A percentile compares a stretch with the other conserved stretches of the same genome.
Evolutionary conservation across 108 stramenopile genomes (phyloP).

Genomic region (Cylindrotheca fusiformis): DNA sequence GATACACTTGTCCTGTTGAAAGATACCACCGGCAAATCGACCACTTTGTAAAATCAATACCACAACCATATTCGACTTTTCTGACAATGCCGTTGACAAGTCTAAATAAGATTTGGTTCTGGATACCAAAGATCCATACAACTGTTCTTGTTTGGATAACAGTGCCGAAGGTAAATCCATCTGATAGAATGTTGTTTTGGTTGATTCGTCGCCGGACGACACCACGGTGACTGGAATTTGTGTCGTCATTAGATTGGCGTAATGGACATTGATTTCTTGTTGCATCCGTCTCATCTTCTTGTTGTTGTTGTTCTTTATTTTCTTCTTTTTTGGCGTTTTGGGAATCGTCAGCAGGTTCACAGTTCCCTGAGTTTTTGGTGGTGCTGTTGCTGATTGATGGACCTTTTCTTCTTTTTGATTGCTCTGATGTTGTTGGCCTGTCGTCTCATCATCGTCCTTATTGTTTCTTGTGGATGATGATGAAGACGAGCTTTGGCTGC

Average conservation of each 20-base stretch:
- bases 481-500: background rate
- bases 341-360: background rate
- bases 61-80: slow-evolving; percentile 20
- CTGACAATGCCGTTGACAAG: slow-evolving; percentile 1
- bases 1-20: slow-evolving; percentile 44
- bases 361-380: background rate
- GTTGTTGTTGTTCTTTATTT: background rate
- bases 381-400: background rate
- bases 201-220: background rate
- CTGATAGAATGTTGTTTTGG: background rate
- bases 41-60: slow-evolving; percentile 69
- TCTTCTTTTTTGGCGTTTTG: background rate
- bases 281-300: background rate
- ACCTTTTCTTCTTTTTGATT: background rate
- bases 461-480: too few relatives aligned
- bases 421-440: too few relatives aligned
- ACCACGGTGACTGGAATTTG: too few relatives aligned
- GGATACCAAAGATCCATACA: background rate
- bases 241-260: too few relatives aligned
- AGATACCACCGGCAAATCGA: slow-evolving; percentile 69
- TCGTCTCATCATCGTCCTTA: too few relatives aligned
- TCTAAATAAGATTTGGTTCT: background rate
- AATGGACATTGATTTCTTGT: background rate
- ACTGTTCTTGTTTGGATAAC: background rate
- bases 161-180: background rate